phyloP scores from a whole-genome alignment of 768 basidiomycete genomes.

The Suillus luteus region DNA sequence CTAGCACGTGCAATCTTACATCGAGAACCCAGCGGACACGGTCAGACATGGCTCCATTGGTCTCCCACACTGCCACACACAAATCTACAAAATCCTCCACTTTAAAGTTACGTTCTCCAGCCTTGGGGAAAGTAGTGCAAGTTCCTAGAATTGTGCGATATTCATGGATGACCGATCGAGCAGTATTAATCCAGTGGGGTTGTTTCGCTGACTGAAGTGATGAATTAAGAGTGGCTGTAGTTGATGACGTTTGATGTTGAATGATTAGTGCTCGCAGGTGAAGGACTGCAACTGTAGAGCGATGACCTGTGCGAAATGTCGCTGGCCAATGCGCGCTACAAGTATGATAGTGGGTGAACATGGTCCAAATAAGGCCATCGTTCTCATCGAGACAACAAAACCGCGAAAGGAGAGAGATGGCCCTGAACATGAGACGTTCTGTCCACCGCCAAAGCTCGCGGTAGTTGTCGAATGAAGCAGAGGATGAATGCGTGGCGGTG shows the following conservation, averaged over 20 bases:
- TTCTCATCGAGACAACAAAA: constrained; percentile 38
- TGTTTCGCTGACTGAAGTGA: constrained; percentile 31
- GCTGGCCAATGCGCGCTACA: constrained; percentile 77
- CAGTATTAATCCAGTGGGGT: constrained; percentile 63
- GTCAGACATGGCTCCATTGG: constrained; percentile 60
- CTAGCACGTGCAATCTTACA: constrained; percentile 41
- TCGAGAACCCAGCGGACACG: constrained; percentile 81
- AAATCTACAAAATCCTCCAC: constrained; percentile 86
- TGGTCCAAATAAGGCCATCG: constrained; percentile 54
- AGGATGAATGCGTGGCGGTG: constrained; percentile 26
- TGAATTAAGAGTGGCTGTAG: constrained; percentile 18
- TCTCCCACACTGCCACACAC: constrained; percentile 82
- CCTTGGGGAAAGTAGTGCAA: constrained; percentile 76
- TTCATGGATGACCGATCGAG: constrained; percentile 67
- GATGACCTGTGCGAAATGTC: constrained; percentile 74
- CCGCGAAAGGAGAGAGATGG: constrained; percentile 63
- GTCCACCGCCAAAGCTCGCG: constrained; percentile 88
- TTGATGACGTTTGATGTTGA: constrained; percentile 37
- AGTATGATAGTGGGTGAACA: constrained; percentile 60
- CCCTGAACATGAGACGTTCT: constrained; percentile 82
- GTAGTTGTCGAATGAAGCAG: constrained; percentile 60
- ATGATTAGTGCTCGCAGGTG: constrained; percentile 74
- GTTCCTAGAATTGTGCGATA: constrained; percentile 68
- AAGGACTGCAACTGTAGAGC: constrained; percentile 67
- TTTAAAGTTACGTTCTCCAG: constrained; percentile 74